Percentiles rank a stretch among this genome's conserved stretches.
Evolutionary conservation across 305 asterid genomes (phyloP).

Genomic region (Solanum chacoense): DNA sequence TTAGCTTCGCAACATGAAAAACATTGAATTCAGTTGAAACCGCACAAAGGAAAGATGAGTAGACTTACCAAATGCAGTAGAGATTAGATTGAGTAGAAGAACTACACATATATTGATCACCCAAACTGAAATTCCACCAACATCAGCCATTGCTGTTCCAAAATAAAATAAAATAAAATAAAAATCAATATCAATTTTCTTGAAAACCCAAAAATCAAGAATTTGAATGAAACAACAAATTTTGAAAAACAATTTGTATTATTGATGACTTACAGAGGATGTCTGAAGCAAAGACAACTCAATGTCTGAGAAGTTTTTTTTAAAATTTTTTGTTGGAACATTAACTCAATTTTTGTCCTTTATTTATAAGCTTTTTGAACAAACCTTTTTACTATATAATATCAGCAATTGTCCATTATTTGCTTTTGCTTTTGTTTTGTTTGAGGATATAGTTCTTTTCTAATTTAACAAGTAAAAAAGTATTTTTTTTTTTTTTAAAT

Average conservation of each 20-base stretch:
- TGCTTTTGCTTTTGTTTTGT: background rate
- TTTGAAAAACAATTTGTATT: background rate
- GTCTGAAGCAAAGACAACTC: background rate
- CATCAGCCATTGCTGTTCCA: background rate
- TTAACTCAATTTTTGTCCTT: background rate
- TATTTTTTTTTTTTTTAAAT: background rate
- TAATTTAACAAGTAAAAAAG: background rate
- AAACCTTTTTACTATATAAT: background rate
- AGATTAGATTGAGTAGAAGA: background rate
- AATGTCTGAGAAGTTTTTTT: background rate
- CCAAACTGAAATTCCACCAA: background rate
- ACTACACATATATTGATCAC: background rate
- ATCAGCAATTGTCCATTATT: background rate
- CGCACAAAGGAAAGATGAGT: background rate
- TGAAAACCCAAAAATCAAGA: background rate
- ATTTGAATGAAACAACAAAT: background rate
- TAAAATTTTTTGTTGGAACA: background rate
- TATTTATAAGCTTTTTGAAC: background rate
- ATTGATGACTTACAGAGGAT: background rate
- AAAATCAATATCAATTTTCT: background rate
- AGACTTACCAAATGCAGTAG: background rate
- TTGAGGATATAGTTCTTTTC: background rate
- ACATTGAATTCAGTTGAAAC: background rate
- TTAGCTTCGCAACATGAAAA: background rate
- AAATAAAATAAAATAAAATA: background rate